A percentile compares a stretch with the other conserved stretches of the same genome.
Conservation (phyloP, 176 grass and related monocot species). For the Elaeis guineensis region DNA sequence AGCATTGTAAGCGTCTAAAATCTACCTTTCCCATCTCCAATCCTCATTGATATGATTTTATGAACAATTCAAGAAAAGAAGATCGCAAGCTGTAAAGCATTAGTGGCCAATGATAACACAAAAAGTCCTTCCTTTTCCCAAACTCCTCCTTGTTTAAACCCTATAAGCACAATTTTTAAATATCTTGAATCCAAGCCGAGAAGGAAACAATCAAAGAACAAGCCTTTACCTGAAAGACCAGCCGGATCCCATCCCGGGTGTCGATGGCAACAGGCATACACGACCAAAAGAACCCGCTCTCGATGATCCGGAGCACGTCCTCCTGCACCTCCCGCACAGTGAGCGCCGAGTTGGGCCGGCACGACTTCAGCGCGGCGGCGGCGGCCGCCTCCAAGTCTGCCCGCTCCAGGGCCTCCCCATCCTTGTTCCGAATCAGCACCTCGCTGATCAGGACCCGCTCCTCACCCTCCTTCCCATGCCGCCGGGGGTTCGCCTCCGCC, state of each 20-base stretch:
- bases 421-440: conserved; percentile 69
- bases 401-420: conserved; percentile 71
- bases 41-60: too few species aligned
- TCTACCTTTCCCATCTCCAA: too few species aligned
- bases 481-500: conserved; percentile 18
- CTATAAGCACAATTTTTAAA: too few species aligned
- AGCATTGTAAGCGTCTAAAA: too few species aligned
- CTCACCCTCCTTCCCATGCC: conserved; percentile 43
- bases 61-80: too few species aligned
- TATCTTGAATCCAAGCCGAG: neutral
- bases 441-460: conserved; percentile 84
- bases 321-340: conserved; percentile 91
- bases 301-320: conserved; percentile 76
- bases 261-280: conserved; percentile 91
- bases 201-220: neutral
- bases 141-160: too few species aligned
- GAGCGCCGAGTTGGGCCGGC: conserved; percentile 80
- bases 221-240: conserved; percentile 57
- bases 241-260: conserved; percentile 84
- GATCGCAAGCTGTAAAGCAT: neutral
- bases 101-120: too few species aligned
- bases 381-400: conserved; percentile 70
- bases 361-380: conserved; percentile 45
- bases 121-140: neutral
- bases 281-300: conserved; percentile 69